Evolutionary conservation across 2,329 filamentous ascomycete species (phyloP), one percentile per base, ranked within the genome.

Genomic region (Ceratocystis variospora): DNA sequence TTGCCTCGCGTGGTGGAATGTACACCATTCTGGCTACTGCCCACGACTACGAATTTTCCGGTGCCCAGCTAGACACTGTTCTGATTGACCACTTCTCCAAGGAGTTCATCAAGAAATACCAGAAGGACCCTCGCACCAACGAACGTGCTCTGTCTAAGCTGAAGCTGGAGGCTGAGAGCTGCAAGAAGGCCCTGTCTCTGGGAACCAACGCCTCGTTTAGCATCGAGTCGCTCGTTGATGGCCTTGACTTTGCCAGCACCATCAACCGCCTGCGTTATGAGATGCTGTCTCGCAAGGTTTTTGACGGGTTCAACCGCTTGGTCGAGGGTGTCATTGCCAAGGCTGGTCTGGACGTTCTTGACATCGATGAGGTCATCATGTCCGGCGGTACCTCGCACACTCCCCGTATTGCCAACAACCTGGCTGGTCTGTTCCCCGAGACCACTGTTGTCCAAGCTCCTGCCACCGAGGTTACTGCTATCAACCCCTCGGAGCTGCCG

Each of bases 41-140:
- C 37, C 94, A 97, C 79, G 94, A 99, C 80, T 96, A 96, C 78
- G 92, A 97, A 74, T 89, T 93, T 71, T 87, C 89, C 66, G 94
- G 94, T 73, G 82, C 85, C 45, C 86, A 91, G 70, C 82, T 99
- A 67, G 94, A 99, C 79, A 84, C 94, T 75, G 88, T 93, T 62
- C 82, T 99, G 68, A 89, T 96, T 75, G 93, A 99, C 75, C 87
- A 96, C 81, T 96, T 97, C 72, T 89, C 93, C 72, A 99, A 99
- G 82, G 94, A 99, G 78, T 99, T 99, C 79, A 83, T 94, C 74
- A 97, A 99, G 84, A 96, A 96, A 83, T 85, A 97, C 83, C 87
- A 87, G 79, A 84, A 84, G 67, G 94, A 97, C 76, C 94, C 94
- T 25, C 84, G 92, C 71, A 83, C 87, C 73, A 90, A 94, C 74